These are phyloP conservation scores for Lolium multiflorum DNA, from an alignment of 176 grass and related monocot genomes.

Conservation along the genomic window DNA sequence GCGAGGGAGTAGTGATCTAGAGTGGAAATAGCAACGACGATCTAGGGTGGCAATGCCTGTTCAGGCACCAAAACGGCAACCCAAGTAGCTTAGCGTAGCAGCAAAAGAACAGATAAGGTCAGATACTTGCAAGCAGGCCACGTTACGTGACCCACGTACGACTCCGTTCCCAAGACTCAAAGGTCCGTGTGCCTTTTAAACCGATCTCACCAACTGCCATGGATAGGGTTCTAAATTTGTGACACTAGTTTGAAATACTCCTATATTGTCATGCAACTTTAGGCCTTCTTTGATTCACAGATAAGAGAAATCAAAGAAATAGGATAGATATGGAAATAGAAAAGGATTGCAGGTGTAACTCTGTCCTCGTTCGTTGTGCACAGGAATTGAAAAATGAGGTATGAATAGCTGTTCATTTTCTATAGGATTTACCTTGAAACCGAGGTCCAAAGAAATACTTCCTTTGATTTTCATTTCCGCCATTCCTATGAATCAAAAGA, in stretches of 20 bases:
- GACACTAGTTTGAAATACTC: not conserved
- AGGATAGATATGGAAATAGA: too few relatives aligned
- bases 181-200: not conserved
- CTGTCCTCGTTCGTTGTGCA: too few relatives aligned
- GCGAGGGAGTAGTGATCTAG: constrained; percentile 10
- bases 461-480: too few relatives aligned
- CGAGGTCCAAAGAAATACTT: too few relatives aligned
- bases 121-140: not conserved
- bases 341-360: too few relatives aligned
- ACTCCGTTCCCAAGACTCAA: not conserved
- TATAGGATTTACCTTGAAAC: too few relatives aligned
- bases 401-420: too few relatives aligned
- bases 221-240: not conserved
- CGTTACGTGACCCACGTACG: not conserved
- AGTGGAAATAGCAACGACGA: not conserved
- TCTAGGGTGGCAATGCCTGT: not conserved
- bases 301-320: too few relatives aligned
- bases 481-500: too few relatives aligned
- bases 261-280: not conserved
- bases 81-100: not conserved
- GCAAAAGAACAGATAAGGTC: not conserved
- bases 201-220: not conserved
- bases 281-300: too few relatives aligned
- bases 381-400: too few relatives aligned
- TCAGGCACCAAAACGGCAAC: not conserved